Percentiles rank a stretch among this genome's conserved stretches.
phyloP scores from a whole-genome alignment of 495 filamentous ascomycete species.

The Podospora pseudocomata region DNA sequence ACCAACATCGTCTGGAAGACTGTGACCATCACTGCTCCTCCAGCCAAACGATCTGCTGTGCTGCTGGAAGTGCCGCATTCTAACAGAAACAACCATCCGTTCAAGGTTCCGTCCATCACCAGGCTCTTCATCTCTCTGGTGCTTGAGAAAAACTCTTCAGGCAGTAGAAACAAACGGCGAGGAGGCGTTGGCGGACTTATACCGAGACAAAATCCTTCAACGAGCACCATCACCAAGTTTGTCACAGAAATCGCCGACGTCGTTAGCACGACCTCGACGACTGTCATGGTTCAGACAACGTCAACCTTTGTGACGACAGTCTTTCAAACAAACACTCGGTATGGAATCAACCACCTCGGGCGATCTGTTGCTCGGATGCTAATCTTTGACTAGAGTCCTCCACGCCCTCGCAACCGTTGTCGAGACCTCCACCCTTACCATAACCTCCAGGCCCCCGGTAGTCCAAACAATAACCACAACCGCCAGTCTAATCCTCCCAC shows the following conservation, averaged over 20 bases:
- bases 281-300: constrained; percentile 22
- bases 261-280: constrained; percentile 19
- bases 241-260: constrained; percentile 21
- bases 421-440: constrained; percentile 32
- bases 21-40: constrained; percentile 11
- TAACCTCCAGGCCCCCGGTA: constrained; percentile 21
- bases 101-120: neutral
- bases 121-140: neutral
- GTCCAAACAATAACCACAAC: constrained; percentile 27
- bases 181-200: neutral
- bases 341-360: neutral
- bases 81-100: neutral
- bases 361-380: neutral
- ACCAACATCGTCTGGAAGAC: constrained; percentile 27
- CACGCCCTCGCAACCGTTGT: constrained; percentile 25
- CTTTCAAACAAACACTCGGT: constrained; percentile 27
- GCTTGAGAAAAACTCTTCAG: neutral
- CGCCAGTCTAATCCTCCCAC: constrained; percentile 14
- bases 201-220: constrained; percentile 11
- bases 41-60: constrained; percentile 10
- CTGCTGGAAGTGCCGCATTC: neutral
- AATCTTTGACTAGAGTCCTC: constrained; percentile 21
- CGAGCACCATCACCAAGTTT: constrained; percentile 18
- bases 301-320: constrained; percentile 25
- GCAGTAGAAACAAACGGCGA: neutral